phyloP scores from a whole-genome alignment of 2,329 filamentous ascomycete species.

The Aciculosporium take region DNA sequence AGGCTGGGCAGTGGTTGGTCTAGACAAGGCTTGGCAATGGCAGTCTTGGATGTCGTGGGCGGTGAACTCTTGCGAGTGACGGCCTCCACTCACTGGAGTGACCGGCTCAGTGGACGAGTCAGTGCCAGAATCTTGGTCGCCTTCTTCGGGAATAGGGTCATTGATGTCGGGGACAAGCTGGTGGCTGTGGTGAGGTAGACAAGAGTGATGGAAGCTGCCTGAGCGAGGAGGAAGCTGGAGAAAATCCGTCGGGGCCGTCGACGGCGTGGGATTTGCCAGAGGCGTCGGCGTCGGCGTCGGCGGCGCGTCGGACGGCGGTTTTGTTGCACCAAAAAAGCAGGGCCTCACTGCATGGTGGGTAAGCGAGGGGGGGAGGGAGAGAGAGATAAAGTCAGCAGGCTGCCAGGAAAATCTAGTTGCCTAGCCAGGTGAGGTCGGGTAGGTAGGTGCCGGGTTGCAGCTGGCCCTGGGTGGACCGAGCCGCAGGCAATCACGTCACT shows the following conservation, averaged over 20 bases:
- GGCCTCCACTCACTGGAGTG: constrained; percentile 45
- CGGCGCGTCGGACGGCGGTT: constrained; percentile 4
- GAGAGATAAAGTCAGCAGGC: constrained; percentile 7
- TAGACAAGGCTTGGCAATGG: constrained; percentile 14
- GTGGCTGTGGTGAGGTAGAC: constrained; percentile 25
- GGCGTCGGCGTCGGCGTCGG: constrained; percentile 5
- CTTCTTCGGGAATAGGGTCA: constrained; percentile 39
- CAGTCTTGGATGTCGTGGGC: constrained; percentile 19
- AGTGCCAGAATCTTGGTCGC: constrained; percentile 42
- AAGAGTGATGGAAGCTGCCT: constrained; percentile 24
- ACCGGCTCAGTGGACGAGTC: constrained; percentile 46
- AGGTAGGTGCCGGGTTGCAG: background rate
- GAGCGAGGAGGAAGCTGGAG: constrained; percentile 3
- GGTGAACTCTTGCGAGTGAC: constrained; percentile 39
- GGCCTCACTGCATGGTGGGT: constrained; percentile 5
- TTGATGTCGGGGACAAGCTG: constrained; percentile 35
- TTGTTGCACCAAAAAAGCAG: constrained; percentile 2
- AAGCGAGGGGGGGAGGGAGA: too few relatives aligned
- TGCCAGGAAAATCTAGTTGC: background rate
- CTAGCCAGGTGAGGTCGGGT: too few relatives aligned
- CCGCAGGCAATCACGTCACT: constrained; percentile 10
- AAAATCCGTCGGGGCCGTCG: constrained; percentile 5
- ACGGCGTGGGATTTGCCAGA: constrained; percentile 4
- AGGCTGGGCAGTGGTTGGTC: constrained; percentile 11
- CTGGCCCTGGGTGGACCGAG: constrained; percentile 1